A percentile compares a stretch with the other conserved stretches of the same genome.
Evolutionary conservation across 2,329 filamentous ascomycete genomes (phyloP).

Genomic region (Aspergillus felis): DNA sequence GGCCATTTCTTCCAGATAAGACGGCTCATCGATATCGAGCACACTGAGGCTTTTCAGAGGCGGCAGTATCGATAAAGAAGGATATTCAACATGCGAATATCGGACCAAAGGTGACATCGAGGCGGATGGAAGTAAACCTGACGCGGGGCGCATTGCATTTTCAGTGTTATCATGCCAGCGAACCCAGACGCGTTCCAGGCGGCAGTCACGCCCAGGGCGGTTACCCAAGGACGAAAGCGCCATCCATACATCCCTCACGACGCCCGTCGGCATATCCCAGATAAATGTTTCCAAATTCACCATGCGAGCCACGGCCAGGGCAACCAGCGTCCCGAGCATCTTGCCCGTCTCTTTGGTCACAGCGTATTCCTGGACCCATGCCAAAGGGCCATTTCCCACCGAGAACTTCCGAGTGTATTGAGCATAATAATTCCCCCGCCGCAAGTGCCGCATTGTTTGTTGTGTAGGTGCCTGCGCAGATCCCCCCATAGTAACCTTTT

Average conservation of each 20-base stretch:
- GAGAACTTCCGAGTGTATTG: conserved; percentile 78
- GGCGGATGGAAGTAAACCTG: conserved; percentile 10
- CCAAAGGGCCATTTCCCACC: conserved; percentile 72
- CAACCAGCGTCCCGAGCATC: conserved; percentile 81
- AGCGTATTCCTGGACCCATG: conserved; percentile 78
- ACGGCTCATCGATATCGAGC: conserved; percentile 76
- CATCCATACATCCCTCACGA: conserved; percentile 76
- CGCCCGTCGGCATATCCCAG: conserved; percentile 87
- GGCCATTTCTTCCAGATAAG: conserved; percentile 79
- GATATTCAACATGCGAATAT: conserved; percentile 65
- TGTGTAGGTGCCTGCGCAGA: not conserved
- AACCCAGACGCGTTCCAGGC: conserved; percentile 71
- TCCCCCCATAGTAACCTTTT: not conserved
- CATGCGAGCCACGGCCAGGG: conserved; percentile 76
- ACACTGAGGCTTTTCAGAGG: conserved; percentile 71
- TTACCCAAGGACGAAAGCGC: conserved; percentile 68
- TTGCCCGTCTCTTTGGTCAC: conserved; percentile 81
- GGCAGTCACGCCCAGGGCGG: conserved; percentile 58
- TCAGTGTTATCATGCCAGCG: conserved; percentile 75
- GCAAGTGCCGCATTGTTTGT: conserved; percentile 21
- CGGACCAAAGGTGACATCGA: conserved; percentile 44
- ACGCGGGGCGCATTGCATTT: conserved; percentile 25
- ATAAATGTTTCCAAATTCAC: conserved; percentile 74
- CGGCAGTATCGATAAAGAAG: conserved; percentile 74
- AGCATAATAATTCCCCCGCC: conserved; percentile 70